These are phyloP conservation scores for Fusarium xyrophilum DNA, from an alignment of 2,329 filamentous ascomycete genomes.

Conservation along the genomic window DNA sequence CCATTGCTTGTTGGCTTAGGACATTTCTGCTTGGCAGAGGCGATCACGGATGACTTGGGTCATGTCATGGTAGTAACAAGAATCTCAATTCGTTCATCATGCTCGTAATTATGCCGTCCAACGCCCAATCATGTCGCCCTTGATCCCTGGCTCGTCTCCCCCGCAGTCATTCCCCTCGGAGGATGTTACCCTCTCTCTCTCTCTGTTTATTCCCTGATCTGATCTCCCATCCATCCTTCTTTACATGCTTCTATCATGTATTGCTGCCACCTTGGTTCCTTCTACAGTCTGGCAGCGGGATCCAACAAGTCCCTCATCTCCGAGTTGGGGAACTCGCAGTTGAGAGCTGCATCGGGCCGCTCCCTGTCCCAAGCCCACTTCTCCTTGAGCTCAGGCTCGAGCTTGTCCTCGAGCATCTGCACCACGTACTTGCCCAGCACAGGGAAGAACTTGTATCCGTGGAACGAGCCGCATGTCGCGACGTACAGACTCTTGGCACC, in stretches of 20 bases:
- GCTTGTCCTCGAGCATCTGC: slow-evolving; percentile 59
- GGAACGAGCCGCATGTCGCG: slow-evolving; percentile 70
- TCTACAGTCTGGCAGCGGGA: slow-evolving; percentile 41
- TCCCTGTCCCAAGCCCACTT: slow-evolving; percentile 68
- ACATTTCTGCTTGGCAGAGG: slow-evolving; percentile 6
- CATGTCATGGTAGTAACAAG: not conserved
- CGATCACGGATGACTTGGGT: not conserved
- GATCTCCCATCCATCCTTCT: not conserved
- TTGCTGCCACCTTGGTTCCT: slow-evolving; percentile 1
- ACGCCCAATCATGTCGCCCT: slow-evolving; percentile 11
- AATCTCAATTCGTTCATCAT: slow-evolving; percentile 25
- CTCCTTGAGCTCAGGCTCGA: slow-evolving; percentile 52
- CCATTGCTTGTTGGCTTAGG: not conserved
- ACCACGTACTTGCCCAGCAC: slow-evolving; percentile 67
- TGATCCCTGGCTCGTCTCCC: slow-evolving; percentile 14
- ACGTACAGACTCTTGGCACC: slow-evolving; percentile 62
- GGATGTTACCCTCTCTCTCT: slow-evolving; percentile 1
- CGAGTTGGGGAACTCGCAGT: slow-evolving; percentile 62
- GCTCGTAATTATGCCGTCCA: slow-evolving; percentile 16
- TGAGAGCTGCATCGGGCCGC: slow-evolving; percentile 58
- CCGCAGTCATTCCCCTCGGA: slow-evolving; percentile 24
- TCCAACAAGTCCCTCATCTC: slow-evolving; percentile 63
- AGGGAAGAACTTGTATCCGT: slow-evolving; percentile 73
- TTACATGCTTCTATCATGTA: slow-evolving; percentile 11
- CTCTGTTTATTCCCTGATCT: slow-evolving; percentile 4